These are phyloP conservation scores for Grosmannia penicillata DNA, from an alignment of 2,329 filamentous ascomycete species.

Conservation along the genomic window DNA sequence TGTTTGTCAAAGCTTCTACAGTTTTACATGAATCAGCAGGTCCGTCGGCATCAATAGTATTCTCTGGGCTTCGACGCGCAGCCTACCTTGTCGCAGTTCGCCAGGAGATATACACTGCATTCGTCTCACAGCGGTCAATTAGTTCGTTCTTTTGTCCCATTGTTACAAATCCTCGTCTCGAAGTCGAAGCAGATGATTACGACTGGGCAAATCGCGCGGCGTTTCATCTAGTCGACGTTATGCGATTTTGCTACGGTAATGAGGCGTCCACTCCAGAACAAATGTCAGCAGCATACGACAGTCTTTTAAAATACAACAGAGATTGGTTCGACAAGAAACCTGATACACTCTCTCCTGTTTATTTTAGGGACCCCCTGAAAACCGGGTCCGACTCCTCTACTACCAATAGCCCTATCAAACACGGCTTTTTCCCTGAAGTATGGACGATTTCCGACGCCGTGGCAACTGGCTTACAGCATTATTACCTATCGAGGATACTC, in stretches of 20 bases:
- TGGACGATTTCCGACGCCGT: slow-evolving; percentile 1
- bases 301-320: not conserved
- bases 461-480: not conserved
- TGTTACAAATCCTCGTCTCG: not conserved
- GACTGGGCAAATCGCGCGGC: slow-evolving; percentile 1
- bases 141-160: not conserved
- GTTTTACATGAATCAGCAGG: not conserved
- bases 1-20: slow-evolving; percentile 1
- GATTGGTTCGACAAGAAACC: not conserved
- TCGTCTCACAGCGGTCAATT: slow-evolving; percentile 1
- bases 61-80: not conserved
- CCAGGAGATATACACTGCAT: slow-evolving; percentile 2
- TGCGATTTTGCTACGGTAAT: slow-evolving; percentile 1
- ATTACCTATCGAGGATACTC: not conserved
- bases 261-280: not conserved
- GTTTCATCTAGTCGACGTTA: not conserved
- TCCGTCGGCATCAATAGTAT: not conserved
- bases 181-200: not conserved
- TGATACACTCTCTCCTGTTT: not conserved
- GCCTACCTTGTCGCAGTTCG: slow-evolving; percentile 1
- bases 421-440: slow-evolving; percentile 1
- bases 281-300: not conserved
- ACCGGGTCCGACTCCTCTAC: too few species aligned
- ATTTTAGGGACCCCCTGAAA: not conserved
- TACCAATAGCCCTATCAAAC: too few species aligned